phyloP scores from a whole-genome alignment of 1,284 basidiomycete species.

The Ceratorhiza oryzae-sativae region DNA sequence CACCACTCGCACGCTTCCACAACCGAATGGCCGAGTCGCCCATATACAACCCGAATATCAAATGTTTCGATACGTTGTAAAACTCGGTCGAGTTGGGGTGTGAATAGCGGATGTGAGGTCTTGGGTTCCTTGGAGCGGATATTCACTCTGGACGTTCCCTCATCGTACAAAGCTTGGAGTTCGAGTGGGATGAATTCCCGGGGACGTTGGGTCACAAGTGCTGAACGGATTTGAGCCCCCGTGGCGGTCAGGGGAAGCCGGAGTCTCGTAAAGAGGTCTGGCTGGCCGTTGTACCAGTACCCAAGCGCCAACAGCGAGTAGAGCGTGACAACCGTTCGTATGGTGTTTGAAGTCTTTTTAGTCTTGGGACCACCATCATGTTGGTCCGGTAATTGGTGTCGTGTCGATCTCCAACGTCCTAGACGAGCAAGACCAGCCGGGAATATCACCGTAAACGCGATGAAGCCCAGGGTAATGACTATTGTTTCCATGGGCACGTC shows the following conservation, averaged over 20 bases:
- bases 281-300: conserved; percentile 27
- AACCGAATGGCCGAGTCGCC: conserved; percentile 27
- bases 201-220: conserved; percentile 34
- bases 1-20: conserved; percentile 32
- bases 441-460: conserved; percentile 14
- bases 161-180: conserved; percentile 7
- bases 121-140: conserved; percentile 1
- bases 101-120: conserved; percentile 37
- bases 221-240: conserved; percentile 18
- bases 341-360: neutral
- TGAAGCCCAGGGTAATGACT: neutral
- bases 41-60: conserved; percentile 24
- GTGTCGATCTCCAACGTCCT: neutral
- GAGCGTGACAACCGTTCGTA: neutral
- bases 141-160: neutral
- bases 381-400: neutral
- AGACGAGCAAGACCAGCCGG: conserved; percentile 6
- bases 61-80: conserved; percentile 37
- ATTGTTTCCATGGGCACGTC: conserved; percentile 4
- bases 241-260: conserved; percentile 27
- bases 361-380: neutral
- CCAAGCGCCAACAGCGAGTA: conserved; percentile 18
- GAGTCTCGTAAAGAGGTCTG: conserved; percentile 35
- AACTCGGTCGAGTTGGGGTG: conserved; percentile 23
- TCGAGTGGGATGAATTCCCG: conserved; percentile 20